phyloP scores from a whole-genome alignment of 179 eudicot genomes.

The Silene noctiflora region DNA sequence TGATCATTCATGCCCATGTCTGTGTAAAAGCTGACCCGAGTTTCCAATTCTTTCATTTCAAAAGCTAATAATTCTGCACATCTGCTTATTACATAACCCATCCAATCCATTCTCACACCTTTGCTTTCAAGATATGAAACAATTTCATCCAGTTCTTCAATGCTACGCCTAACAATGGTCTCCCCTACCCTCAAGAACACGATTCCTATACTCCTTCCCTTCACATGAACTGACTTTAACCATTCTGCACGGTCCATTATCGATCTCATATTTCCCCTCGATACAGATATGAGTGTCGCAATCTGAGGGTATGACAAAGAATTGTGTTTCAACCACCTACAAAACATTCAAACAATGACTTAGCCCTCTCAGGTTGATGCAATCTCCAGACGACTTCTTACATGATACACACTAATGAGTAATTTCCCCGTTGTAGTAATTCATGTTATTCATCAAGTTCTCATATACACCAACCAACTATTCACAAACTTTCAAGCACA shows the following conservation, averaged over 20 bases:
- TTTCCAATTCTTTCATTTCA: constrained; percentile 66
- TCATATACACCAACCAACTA: background rate
- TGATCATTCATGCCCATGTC: constrained; percentile 84
- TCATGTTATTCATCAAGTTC: background rate
- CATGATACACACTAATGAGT: constrained; percentile 1
- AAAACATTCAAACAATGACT: constrained; percentile 20
- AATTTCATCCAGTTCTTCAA: constrained; percentile 67
- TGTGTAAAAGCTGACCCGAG: constrained; percentile 59
- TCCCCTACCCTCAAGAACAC: constrained; percentile 62
- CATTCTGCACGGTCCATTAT: constrained; percentile 55
- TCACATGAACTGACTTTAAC: constrained; percentile 69
- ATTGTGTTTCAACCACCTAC: constrained; percentile 95
- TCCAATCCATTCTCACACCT: constrained; percentile 83
- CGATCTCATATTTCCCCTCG: constrained; percentile 58
- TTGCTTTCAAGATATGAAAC: constrained; percentile 63
- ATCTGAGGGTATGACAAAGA: constrained; percentile 80
- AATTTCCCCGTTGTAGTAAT: background rate
- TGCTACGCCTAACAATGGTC: constrained; percentile 42
- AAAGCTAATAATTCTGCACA: constrained; percentile 77
- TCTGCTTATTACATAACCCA: constrained; percentile 75
- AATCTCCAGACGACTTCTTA: background rate
- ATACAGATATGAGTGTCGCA: constrained; percentile 65
- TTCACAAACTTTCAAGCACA: background rate
- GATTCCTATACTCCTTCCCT: constrained; percentile 68
- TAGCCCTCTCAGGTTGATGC: constrained; percentile 5